Evolutionary conservation across 768 basidiomycete species (phyloP).

Genomic region (Lepiota venenata): DNA sequence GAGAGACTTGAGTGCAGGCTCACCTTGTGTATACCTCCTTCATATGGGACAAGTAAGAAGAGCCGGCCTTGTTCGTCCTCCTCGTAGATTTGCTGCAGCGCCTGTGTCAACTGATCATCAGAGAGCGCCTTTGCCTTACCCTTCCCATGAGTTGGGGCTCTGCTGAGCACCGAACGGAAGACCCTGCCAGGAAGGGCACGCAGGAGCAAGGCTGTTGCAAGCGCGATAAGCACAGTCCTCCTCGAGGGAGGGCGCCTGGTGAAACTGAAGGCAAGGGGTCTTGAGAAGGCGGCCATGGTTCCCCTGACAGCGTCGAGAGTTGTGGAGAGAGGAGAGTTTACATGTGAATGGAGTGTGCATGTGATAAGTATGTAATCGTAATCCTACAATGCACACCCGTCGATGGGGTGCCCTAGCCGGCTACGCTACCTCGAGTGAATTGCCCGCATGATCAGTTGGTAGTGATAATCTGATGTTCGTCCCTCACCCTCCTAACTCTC

Average conservation of each 20-base stretch:
- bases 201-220: constrained; percentile 49
- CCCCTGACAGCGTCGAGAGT: too few relatives aligned
- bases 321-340: not conserved
- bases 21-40: constrained; percentile 62
- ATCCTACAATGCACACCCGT: too few relatives aligned
- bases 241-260: constrained; percentile 16
- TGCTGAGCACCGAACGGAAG: constrained; percentile 28
- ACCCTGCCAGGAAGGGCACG: constrained; percentile 29
- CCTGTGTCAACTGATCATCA: constrained; percentile 39
- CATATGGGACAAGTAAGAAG: constrained; percentile 64
- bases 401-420: too few relatives aligned
- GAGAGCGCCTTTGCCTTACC: constrained; percentile 23
- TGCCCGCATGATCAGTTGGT: too few relatives aligned
- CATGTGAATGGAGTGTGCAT: not conserved
- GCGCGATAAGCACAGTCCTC: constrained; percentile 38
- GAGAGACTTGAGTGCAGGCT: constrained; percentile 13
- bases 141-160: constrained; percentile 21
- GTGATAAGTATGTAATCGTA: too few relatives aligned
- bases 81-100: constrained; percentile 62
- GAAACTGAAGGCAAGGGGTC: constrained; percentile 9
- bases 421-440: too few relatives aligned
- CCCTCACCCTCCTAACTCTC: too few relatives aligned
- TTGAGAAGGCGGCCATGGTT: constrained; percentile 22
- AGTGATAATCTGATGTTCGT: too few relatives aligned
- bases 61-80: constrained; percentile 48